phyloP scores from a whole-genome alignment of 108 stramenopile genomes.

The Aurantiochytrium sp. region DNA sequence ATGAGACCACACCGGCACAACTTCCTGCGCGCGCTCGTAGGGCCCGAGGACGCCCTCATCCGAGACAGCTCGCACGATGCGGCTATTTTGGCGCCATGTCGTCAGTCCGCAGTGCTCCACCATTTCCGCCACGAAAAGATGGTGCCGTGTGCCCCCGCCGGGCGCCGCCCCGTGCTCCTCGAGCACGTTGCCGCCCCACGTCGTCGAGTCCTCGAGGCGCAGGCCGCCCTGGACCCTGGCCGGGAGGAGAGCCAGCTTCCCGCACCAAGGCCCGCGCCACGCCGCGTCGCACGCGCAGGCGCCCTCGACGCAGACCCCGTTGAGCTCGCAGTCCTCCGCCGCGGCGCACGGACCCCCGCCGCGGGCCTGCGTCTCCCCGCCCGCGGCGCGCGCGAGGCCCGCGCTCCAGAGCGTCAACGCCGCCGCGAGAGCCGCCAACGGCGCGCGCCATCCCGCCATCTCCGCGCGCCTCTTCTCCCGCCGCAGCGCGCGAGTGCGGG shows the following conservation, averaged over 20 bases:
- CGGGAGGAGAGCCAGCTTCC: neutral
- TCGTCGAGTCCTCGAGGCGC: neutral
- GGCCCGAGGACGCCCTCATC: neutral
- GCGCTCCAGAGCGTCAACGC: no score
- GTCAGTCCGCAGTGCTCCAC: neutral
- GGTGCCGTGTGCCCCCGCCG: neutral
- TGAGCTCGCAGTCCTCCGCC: neutral
- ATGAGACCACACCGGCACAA: neutral
- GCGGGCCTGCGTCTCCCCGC: neutral
- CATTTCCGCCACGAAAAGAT: neutral
- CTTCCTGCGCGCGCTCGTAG: neutral
- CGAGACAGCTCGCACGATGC: neutral
- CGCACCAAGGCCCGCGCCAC: neutral
- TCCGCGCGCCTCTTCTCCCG: neutral
- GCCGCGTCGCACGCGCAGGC: neutral
- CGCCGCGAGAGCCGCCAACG: neutral
- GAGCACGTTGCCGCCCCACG: neutral
- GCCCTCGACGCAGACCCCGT: neutral
- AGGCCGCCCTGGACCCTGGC: neutral
- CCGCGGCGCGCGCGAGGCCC: no score
- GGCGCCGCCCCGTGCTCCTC: neutral
- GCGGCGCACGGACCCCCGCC: neutral
- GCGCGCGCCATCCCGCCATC: neutral
- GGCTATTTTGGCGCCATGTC: neutral
- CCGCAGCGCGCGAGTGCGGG: neutral